These are phyloP conservation scores for Fusarium beomiforme DNA, from an alignment of 2,329 filamentous ascomycete genomes.

Conservation along the genomic window DNA sequence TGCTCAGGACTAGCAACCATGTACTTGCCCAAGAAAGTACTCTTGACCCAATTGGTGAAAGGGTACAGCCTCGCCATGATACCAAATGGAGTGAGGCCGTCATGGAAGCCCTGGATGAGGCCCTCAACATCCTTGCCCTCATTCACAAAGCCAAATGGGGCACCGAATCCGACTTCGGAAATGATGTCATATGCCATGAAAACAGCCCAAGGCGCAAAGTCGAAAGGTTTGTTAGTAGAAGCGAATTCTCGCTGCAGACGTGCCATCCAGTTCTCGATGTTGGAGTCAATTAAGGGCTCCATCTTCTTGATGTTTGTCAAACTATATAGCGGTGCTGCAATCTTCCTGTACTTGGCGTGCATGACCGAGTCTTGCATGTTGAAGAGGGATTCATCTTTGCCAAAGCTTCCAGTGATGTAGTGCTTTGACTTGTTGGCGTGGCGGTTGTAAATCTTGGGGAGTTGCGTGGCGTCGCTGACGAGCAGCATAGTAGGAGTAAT, in stretches of 20 bases:
- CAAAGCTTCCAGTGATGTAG: slow-evolving; percentile 68
- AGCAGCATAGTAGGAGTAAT: slow-evolving; percentile 41
- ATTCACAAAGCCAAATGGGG: slow-evolving; percentile 57
- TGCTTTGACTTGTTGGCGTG: slow-evolving; percentile 66
- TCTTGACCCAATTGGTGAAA: slow-evolving; percentile 28
- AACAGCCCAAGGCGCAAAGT: slow-evolving; percentile 56
- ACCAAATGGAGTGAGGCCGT: slow-evolving; percentile 25
- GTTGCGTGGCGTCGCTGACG: slow-evolving; percentile 55
- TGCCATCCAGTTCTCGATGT: slow-evolving; percentile 60
- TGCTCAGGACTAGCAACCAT: slow-evolving; percentile 54
- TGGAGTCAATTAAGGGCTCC: slow-evolving; percentile 64
- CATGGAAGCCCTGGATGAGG: slow-evolving; percentile 47
- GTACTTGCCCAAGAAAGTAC: slow-evolving; percentile 34
- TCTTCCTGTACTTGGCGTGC: slow-evolving; percentile 64
- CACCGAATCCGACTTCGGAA: slow-evolving; percentile 57
- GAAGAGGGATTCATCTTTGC: slow-evolving; percentile 64
- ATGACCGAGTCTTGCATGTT: slow-evolving; percentile 64
- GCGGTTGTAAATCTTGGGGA: slow-evolving; percentile 66
- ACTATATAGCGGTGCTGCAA: slow-evolving; percentile 64
- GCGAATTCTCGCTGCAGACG: slow-evolving; percentile 59
- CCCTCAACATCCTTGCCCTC: slow-evolving; percentile 56
- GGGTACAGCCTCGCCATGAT: slow-evolving; percentile 57
- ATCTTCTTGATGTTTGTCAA: slow-evolving; percentile 67
- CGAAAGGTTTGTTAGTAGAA: slow-evolving; percentile 55
- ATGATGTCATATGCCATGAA: slow-evolving; percentile 58